These are phyloP conservation scores for Delonix regia DNA, from an alignment of 306 rosid species.

Conservation along the genomic window DNA sequence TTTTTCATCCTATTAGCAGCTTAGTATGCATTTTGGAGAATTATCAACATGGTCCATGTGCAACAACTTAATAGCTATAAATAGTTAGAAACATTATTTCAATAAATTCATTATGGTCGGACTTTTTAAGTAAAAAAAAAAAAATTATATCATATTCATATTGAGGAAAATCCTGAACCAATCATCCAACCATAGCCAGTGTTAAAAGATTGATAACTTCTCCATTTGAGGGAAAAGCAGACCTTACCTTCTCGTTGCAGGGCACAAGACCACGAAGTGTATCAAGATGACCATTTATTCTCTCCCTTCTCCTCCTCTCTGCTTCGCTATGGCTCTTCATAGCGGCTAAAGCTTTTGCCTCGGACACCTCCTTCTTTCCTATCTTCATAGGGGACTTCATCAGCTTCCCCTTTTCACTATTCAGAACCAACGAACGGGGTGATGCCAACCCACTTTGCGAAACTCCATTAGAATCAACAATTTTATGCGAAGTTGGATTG, in stretches of 20 bases:
- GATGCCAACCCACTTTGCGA: constrained; percentile 34
- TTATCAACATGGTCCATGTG: background rate
- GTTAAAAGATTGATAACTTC: background rate
- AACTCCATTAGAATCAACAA: constrained; percentile 37
- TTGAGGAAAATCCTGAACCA: background rate
- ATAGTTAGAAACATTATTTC: background rate
- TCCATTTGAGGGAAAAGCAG: background rate
- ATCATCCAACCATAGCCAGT: background rate
- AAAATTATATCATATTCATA: background rate
- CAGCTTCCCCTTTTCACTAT: constrained; percentile 55
- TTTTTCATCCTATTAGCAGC: background rate
- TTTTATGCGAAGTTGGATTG: constrained; percentile 37
- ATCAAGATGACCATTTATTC: constrained; percentile 69
- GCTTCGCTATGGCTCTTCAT: constrained; percentile 80
- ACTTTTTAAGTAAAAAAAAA: background rate
- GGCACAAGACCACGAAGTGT: constrained; percentile 71
- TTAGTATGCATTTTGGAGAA: background rate
- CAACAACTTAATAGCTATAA: background rate
- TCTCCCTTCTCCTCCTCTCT: constrained; percentile 73
- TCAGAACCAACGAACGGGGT: constrained; percentile 50
- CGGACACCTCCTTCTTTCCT: constrained; percentile 51
- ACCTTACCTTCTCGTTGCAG: constrained; percentile 54
- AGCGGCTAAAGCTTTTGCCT: constrained; percentile 64
- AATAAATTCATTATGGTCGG: background rate
- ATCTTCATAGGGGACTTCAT: constrained; percentile 46